phyloP scores from a whole-genome alignment of 2,329 filamentous ascomycete genomes.

The Verticillium nubilum region DNA sequence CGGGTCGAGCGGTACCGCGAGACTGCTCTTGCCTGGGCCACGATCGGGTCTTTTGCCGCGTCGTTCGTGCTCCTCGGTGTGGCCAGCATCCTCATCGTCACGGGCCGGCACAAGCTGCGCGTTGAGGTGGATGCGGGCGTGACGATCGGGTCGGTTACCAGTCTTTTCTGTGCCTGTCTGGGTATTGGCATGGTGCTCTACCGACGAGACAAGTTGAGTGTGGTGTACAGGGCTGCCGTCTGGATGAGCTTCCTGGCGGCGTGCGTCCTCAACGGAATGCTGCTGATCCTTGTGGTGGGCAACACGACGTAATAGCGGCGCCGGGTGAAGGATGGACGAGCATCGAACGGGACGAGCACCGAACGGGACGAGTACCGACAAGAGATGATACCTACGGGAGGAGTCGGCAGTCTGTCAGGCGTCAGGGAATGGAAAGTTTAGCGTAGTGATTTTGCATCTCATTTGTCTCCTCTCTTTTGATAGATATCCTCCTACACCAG shows the following conservation, averaged over 20 bases:
- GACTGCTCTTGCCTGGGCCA: slow-evolving; percentile 47
- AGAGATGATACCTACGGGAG: too few species aligned
- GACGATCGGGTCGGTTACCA: slow-evolving; percentile 62
- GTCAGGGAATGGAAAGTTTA: not conserved
- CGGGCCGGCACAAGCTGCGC: slow-evolving; percentile 61
- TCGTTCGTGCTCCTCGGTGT: slow-evolving; percentile 61
- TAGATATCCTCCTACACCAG: not conserved
- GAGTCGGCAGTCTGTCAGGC: not conserved
- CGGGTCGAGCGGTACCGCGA: slow-evolving; percentile 46
- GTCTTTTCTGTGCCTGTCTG: slow-evolving; percentile 57
- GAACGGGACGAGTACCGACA: too few species aligned
- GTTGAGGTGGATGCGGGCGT: slow-evolving; percentile 72
- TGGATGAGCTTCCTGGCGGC: slow-evolving; percentile 28
- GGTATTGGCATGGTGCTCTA: slow-evolving; percentile 55
- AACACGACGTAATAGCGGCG: slow-evolving; percentile 24
- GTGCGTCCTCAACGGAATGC: slow-evolving; percentile 37
- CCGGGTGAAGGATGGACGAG: not conserved
- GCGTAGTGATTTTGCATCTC: not conserved
- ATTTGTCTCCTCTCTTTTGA: not conserved
- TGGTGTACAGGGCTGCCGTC: slow-evolving; percentile 36
- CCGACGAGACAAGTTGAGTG: slow-evolving; percentile 37
- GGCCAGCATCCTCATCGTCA: slow-evolving; percentile 58
- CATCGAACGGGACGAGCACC: not conserved
- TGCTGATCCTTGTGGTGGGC: slow-evolving; percentile 34
- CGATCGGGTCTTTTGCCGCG: slow-evolving; percentile 48